phyloP scores from a whole-genome alignment of 352 stramenopile genomes.

The Phytophthora pinifolia region DNA sequence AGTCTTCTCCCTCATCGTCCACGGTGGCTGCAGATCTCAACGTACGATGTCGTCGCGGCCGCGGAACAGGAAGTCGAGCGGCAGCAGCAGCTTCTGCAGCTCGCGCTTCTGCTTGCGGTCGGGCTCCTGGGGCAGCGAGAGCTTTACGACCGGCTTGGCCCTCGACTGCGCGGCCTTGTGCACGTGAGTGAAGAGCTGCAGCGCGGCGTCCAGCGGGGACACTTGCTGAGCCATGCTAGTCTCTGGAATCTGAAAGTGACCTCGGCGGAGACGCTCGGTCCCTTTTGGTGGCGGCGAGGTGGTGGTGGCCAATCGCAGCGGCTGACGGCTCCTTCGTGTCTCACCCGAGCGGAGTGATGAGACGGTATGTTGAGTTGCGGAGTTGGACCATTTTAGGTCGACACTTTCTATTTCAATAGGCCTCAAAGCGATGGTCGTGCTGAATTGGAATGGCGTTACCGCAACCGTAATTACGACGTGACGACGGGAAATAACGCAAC shows the following conservation, averaged over 20 bases:
- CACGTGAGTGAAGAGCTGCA: slow-evolving; percentile 20
- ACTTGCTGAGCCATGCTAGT: slow-evolving; percentile 16
- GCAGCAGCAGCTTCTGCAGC: slow-evolving; percentile 43
- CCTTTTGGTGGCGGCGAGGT: slow-evolving; percentile 12
- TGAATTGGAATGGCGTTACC: too few relatives aligned
- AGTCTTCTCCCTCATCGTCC: too few relatives aligned
- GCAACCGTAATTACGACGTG: too few relatives aligned
- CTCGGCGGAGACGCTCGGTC: neutral
- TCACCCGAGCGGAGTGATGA: too few relatives aligned
- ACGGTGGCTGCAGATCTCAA: neutral
- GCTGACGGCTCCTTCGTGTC: neutral
- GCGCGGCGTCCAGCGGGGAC: slow-evolving; percentile 19
- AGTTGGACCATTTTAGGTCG: too few relatives aligned
- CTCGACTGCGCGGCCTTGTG: slow-evolving; percentile 10
- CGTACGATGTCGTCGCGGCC: slow-evolving; percentile 65
- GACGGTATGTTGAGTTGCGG: too few relatives aligned
- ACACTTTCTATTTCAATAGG: too few relatives aligned
- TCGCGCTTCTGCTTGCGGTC: slow-evolving; percentile 34
- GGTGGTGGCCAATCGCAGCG: neutral
- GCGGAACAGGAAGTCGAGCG: slow-evolving; percentile 62
- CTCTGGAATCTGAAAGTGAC: slow-evolving; percentile 20
- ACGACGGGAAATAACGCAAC: too few relatives aligned
- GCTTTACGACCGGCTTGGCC: slow-evolving; percentile 23
- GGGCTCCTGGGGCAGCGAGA: slow-evolving; percentile 23
- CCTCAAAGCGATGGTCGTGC: too few relatives aligned